Evolutionary conservation across 352 stramenopile species (phyloP).

Genomic region (Lagenidium giganteum): DNA sequence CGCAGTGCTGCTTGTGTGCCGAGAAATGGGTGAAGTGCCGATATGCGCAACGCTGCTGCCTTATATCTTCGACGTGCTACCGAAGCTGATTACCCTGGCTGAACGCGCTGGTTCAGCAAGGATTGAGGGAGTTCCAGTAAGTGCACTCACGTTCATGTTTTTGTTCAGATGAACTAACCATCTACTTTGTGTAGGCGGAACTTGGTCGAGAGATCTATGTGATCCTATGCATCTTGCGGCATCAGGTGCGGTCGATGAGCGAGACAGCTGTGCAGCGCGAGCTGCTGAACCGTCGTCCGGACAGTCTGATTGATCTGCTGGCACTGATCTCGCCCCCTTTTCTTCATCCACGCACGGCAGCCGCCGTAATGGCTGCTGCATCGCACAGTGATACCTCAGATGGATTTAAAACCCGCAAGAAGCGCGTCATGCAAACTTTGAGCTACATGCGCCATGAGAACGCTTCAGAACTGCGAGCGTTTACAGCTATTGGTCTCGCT

Average conservation of each 20-base stretch:
- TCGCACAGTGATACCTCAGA: background rate
- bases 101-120: slow-evolving; percentile 60
- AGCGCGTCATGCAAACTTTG: slow-evolving; percentile 38
- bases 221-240: slow-evolving; percentile 49
- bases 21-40: slow-evolving; percentile 43
- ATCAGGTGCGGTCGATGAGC: slow-evolving; percentile 52
- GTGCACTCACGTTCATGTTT: too few relatives aligned
- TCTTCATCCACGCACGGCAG: slow-evolving; percentile 48
- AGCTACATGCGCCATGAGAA: slow-evolving; percentile 41
- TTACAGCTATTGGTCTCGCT: slow-evolving; percentile 56
- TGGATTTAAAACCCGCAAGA: slow-evolving; percentile 20
- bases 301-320: slow-evolving; percentile 45
- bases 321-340: slow-evolving; percentile 57
- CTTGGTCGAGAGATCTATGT: slow-evolving; percentile 73
- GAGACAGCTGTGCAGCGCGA: slow-evolving; percentile 40
- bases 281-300: slow-evolving; percentile 35
- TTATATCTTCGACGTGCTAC: slow-evolving; percentile 14
- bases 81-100: slow-evolving; percentile 54
- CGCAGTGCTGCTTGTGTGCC: slow-evolving; percentile 54
- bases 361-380: slow-evolving; percentile 46
- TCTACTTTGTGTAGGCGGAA: slow-evolving; percentile 36
- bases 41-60: slow-evolving; percentile 42
- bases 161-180: too few relatives aligned
- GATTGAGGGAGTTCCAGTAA: slow-evolving; percentile 66
- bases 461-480: slow-evolving; percentile 46